Conservation (phyloP, 805 yeast genomes). For the Zygoascus biomembranicola region DNA sequence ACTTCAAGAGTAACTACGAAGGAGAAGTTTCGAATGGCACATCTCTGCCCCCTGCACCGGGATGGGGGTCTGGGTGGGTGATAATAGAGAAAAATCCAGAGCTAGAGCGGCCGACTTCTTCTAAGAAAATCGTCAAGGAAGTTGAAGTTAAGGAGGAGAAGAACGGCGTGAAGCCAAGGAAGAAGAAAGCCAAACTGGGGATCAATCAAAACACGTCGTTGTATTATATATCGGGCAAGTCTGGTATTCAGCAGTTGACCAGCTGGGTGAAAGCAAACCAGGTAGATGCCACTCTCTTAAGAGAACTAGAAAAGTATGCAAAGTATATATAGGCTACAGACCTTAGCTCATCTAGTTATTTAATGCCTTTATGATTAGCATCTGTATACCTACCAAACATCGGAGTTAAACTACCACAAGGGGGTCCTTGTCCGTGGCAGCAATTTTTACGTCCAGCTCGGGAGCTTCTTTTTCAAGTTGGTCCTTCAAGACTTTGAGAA, state of each 20-base stretch:
- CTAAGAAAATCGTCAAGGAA: neutral
- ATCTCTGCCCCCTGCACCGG: constrained; percentile 14
- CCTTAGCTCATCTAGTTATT: neutral
- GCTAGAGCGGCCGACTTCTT: constrained; percentile 1
- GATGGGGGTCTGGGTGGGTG: neutral
- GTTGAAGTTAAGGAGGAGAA: neutral
- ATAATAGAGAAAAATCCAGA: neutral
- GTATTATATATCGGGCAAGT: constrained; percentile 21
- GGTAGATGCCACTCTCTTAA: constrained; percentile 4
- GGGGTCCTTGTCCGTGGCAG: constrained; percentile 57
- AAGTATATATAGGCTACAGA: constrained; percentile 2
- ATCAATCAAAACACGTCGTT: constrained; percentile 9
- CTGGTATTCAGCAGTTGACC: constrained; percentile 18
- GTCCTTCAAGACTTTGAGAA: constrained; percentile 43
- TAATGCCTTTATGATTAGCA: neutral
- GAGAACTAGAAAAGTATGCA: constrained; percentile 14
- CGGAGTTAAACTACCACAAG: constrained; percentile 19
- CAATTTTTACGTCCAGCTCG: constrained; percentile 23
- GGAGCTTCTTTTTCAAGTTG: constrained; percentile 41
- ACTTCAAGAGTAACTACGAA: constrained; percentile 9
- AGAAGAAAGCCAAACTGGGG: neutral
- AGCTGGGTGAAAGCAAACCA: constrained; percentile 23
- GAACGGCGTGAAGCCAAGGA: neutral
- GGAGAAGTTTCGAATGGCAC: constrained; percentile 26
- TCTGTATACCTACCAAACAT: neutral